Percentiles rank a stretch among this genome's conserved stretches.
Evolutionary conservation across 495 filamentous ascomycete species (phyloP).

Genomic region (Parathielavia hyrcaniae): DNA sequence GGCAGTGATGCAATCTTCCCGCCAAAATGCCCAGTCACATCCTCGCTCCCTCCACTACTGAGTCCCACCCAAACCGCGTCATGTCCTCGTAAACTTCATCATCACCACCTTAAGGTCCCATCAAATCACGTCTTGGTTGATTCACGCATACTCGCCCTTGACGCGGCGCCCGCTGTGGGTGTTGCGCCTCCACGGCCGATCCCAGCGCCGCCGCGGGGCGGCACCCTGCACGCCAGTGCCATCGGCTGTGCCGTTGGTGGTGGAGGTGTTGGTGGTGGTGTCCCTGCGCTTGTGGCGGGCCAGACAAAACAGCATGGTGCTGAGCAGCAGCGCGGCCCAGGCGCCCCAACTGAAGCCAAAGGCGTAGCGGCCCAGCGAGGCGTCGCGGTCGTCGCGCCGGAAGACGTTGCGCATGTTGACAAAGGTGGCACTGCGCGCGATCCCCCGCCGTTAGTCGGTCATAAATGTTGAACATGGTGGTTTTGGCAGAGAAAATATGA

Average conservation of each 20-base stretch:
- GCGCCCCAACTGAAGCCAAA: slow-evolving; percentile 86
- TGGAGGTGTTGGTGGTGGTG: too few relatives aligned
- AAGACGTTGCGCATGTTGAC: slow-evolving; percentile 73
- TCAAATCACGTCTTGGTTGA: too few relatives aligned
- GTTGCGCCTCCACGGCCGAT: slow-evolving; percentile 32
- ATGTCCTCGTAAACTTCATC: too few relatives aligned
- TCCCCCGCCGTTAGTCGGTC: neutral
- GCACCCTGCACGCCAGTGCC: neutral
- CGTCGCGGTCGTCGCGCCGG: slow-evolving; percentile 47
- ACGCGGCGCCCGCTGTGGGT: slow-evolving; percentile 51
- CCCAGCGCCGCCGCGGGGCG: neutral
- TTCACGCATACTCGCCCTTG: slow-evolving; percentile 55
- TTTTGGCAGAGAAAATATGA: neutral
- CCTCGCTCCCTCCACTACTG: too few relatives aligned
- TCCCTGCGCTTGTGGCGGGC: slow-evolving; percentile 29
- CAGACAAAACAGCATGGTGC: slow-evolving; percentile 64
- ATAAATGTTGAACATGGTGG: too few relatives aligned
- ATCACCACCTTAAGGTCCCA: too few relatives aligned
- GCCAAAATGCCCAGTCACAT: too few relatives aligned
- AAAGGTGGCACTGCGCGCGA: slow-evolving; percentile 53
- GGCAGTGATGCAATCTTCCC: too few relatives aligned
- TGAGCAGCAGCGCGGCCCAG: slow-evolving; percentile 60
- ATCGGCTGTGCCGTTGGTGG: too few relatives aligned
- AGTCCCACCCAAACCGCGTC: too few relatives aligned
- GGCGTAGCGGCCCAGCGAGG: slow-evolving; percentile 62